These are phyloP conservation scores for Lophiostoma macrostomum DNA, from an alignment of 495 filamentous ascomycete species.

Conservation along the genomic window DNA sequence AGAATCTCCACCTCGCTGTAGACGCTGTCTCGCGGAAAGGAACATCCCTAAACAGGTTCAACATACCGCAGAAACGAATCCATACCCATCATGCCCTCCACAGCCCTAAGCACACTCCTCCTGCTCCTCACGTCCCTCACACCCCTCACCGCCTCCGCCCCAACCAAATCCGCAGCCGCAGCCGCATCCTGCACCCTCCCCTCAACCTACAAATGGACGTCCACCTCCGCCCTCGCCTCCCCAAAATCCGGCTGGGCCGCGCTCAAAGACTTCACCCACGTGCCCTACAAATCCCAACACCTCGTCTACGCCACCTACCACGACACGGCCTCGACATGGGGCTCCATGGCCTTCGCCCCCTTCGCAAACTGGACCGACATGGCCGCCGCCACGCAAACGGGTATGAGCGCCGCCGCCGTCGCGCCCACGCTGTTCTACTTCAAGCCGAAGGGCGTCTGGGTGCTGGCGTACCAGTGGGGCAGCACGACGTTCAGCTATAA, in stretches of 20 bases:
- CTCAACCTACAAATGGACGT: constrained; percentile 33
- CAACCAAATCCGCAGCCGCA: no score
- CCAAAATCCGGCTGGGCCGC: constrained; percentile 28
- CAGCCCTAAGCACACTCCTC: no score
- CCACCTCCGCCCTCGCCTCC: constrained; percentile 21
- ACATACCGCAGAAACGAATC: no score
- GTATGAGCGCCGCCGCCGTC: constrained; percentile 40
- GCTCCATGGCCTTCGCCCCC: constrained; percentile 34
- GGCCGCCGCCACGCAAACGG: constrained; percentile 42
- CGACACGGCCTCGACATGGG: constrained; percentile 25
- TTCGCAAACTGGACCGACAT: constrained; percentile 42
- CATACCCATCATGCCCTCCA: no score
- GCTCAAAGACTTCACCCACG: constrained; percentile 36
- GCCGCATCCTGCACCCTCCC: constrained; percentile 53
- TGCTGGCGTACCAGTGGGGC: constrained; percentile 34
- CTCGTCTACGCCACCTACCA: constrained; percentile 34
- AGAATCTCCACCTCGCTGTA: no score
- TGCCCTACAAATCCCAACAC: constrained; percentile 31
- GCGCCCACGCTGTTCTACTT: constrained; percentile 37
- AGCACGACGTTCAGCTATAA: constrained; percentile 45
- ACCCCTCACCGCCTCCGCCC: no score
- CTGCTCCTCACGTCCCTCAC: no score
- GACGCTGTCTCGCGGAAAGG: no score
- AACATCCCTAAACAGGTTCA: no score
- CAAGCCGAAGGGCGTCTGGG: constrained; percentile 33